Conservation (phyloP, 164 flowering plant genomes). For the Dillenia turbinata region DNA sequence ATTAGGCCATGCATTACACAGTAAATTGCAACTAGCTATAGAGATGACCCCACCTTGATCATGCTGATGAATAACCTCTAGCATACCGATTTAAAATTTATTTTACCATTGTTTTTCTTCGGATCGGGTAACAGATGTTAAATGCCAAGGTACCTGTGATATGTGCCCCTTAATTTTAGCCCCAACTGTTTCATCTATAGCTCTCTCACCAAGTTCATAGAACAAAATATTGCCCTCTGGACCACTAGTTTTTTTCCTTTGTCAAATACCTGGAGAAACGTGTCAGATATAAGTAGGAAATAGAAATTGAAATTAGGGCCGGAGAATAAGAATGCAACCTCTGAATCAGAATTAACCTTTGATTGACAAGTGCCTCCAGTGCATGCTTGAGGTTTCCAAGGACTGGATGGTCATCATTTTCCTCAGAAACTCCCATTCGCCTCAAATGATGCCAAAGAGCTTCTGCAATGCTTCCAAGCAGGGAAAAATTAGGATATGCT, state of each 20-base stretch:
- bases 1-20: neutral
- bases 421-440: conserved; percentile 68
- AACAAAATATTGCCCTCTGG: conserved; percentile 65
- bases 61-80: neutral
- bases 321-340: too few relatives aligned
- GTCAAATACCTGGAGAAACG: conserved; percentile 54
- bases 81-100: neutral
- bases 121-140: neutral
- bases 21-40: neutral
- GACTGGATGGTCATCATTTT: conserved; percentile 62
- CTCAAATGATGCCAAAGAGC: conserved; percentile 74
- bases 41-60: too few relatives aligned
- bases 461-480: conserved; percentile 31
- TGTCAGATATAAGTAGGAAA: neutral
- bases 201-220: conserved; percentile 88
- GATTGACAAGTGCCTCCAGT: conserved; percentile 75
- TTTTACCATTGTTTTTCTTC: neutral
- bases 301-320: neutral
- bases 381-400: conserved; percentile 73
- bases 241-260: conserved; percentile 68
- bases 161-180: conserved; percentile 55
- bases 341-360: conserved; percentile 44
- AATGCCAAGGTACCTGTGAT: conserved; percentile 40
- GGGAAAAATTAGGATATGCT: neutral
- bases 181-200: conserved; percentile 45